These are phyloP conservation scores for Malbranchea zuffiana DNA, from an alignment of 2,329 filamentous ascomycete species.

Conservation along the genomic window DNA sequence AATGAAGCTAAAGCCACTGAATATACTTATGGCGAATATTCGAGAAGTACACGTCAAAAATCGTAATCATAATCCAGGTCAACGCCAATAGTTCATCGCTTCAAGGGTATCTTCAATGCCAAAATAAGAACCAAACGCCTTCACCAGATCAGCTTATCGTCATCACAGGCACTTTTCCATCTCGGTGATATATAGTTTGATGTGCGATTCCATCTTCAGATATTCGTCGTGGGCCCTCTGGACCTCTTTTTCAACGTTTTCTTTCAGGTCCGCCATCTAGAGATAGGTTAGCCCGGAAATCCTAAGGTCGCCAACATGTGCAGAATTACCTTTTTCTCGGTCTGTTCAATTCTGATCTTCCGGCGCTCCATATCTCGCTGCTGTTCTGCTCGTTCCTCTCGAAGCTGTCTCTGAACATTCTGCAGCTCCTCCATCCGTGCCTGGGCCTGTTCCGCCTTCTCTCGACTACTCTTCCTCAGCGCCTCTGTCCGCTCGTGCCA, in stretches of 20 bases:
- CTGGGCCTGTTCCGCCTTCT: slow-evolving; percentile 71
- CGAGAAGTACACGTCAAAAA: too few relatives aligned
- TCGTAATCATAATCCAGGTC: too few relatives aligned
- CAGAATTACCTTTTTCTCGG: slow-evolving; percentile 79
- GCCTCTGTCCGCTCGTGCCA: slow-evolving; percentile 81
- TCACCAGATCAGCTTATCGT: slow-evolving; percentile 21
- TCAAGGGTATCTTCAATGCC: neutral
- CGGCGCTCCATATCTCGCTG: slow-evolving; percentile 84
- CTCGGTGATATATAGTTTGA: slow-evolving; percentile 95
- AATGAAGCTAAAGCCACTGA: slow-evolving; percentile 10
- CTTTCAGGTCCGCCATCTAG: slow-evolving; percentile 94
- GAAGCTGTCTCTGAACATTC: slow-evolving; percentile 65
- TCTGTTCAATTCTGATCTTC: slow-evolving; percentile 90
- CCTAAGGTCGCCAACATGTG: slow-evolving; percentile 4
- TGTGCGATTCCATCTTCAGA: slow-evolving; percentile 93
- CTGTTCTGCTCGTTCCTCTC: slow-evolving; percentile 76
- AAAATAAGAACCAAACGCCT: slow-evolving; percentile 31
- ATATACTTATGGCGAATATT: too few relatives aligned
- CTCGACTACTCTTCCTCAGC: slow-evolving; percentile 65
- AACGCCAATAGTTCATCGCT: too few relatives aligned
- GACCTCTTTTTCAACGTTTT: slow-evolving; percentile 92
- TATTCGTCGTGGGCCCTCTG: slow-evolving; percentile 87
- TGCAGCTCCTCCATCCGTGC: slow-evolving; percentile 84
- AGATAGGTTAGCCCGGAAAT: slow-evolving; percentile 14
- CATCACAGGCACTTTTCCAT: slow-evolving; percentile 80